Conservation (phyloP, 306 rosid species). For the Lotus japonicus region DNA sequence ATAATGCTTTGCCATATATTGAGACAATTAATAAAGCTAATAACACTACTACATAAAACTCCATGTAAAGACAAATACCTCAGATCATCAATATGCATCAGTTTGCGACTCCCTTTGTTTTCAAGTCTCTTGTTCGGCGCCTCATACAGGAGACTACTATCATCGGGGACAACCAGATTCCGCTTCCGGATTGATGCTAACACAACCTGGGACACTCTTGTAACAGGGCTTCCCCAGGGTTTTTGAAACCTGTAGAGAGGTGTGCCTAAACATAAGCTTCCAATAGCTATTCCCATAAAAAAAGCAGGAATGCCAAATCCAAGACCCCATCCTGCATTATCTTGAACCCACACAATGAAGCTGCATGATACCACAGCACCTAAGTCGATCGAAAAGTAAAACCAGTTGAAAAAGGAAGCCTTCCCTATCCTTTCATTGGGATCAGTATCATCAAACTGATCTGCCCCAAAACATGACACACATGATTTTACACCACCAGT, state of each 20-base stretch:
- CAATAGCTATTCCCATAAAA: conserved; percentile 63
- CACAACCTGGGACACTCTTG: conserved; percentile 83
- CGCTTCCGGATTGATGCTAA: conserved; percentile 63
- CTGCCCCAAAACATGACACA: conserved; percentile 81
- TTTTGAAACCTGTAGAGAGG: conserved; percentile 77
- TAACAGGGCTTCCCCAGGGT: conserved; percentile 78
- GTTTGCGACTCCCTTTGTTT: conserved; percentile 65
- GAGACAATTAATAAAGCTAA: background rate
- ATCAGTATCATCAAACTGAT: conserved; percentile 93
- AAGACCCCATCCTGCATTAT: conserved; percentile 87
- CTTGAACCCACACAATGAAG: conserved; percentile 82
- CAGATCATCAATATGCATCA: conserved; percentile 65
- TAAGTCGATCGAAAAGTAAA: conserved; percentile 72
- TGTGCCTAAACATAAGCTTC: conserved; percentile 74
- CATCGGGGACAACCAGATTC: conserved; percentile 54
- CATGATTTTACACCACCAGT: conserved; percentile 92
- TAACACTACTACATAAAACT: background rate
- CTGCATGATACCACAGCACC: conserved; percentile 78
- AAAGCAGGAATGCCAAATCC: conserved; percentile 94
- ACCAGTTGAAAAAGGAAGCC: conserved; percentile 91
- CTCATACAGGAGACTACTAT: conserved; percentile 62
- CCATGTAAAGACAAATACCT: conserved; percentile 35
- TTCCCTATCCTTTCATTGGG: conserved; percentile 60
- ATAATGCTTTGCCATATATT: background rate
- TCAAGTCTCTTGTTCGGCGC: conserved; percentile 48